Evolutionary conservation across 2,329 filamentous ascomycete genomes (phyloP), one percentile per base, ranked within the genome.

Genomic region (Bretziella fagacearum): DNA sequence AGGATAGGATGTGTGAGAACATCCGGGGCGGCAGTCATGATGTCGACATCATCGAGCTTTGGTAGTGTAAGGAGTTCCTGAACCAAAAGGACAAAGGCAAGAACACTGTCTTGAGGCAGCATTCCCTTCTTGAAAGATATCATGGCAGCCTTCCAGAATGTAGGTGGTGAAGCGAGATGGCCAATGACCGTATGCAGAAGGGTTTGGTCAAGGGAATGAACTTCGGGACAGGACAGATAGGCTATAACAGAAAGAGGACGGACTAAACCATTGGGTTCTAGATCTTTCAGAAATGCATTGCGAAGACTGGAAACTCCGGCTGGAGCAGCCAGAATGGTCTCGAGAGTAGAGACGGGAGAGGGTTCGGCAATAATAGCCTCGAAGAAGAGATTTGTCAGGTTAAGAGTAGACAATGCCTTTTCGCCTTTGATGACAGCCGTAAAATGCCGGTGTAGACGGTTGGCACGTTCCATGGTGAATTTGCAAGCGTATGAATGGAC

Each of bases 141-240:
- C 27, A 35, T 27, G 7, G 26, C 46, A 6, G 30, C 15, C n/a
- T 43, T 43, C 46, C 46, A 48, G 22, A 48, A 48, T 10, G 15
- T 48, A 6, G 39, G 37, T 6, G 46, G 30, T 2, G 15, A 15
- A 18, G 32, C 15, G 6, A 48, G 20, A 6, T 18, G 25, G 18
- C 17, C 32, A 13, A 48, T 15, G 18, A 44, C 39, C 6, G 30
- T 8, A 3, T 17, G 7, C 1, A 43, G 32, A 7, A 48, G n/a
- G n/a, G n/a, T n/a, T 8, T 23, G 29, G 22, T 48, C 46, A 8
- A 37, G 20, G 7, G 20, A 10, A 11, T 27, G 15, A 7, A 36
- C 23, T n/a, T 35, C 46, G 3, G 29, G 11, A 6, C 29, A 27
- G 20, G 27, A 48, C 11, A 48, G 18, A 25, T 43, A 44, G n/a